phyloP scores from a whole-genome alignment of 75 land plant genomes.

The Cryptomeria japonica region DNA sequence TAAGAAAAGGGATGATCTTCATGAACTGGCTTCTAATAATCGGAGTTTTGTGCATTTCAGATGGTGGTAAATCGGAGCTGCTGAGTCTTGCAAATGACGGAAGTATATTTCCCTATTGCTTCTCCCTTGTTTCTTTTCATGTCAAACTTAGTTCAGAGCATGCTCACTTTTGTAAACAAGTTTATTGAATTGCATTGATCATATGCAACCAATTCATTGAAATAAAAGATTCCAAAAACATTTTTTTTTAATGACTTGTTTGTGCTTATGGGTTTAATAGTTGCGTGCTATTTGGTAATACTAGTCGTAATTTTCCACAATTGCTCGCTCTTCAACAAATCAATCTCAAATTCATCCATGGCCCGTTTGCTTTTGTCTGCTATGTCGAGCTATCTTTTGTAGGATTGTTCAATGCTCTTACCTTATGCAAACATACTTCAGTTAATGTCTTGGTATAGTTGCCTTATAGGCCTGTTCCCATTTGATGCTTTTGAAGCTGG shows the following conservation, averaged over 20 bases:
- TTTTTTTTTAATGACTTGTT: not conserved
- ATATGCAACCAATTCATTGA: not conserved
- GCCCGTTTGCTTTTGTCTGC: not conserved
- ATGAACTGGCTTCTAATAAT: not conserved
- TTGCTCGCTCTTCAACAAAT: not conserved
- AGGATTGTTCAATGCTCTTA: not conserved
- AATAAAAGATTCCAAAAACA: not conserved
- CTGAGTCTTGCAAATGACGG: not conserved
- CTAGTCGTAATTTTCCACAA: not conserved
- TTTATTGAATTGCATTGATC: not conserved
- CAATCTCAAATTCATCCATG: not conserved
- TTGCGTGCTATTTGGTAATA: not conserved
- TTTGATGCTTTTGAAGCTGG: not conserved
- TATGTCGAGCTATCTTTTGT: not conserved
- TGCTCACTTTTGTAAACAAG: not conserved
- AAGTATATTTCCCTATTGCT: not conserved
- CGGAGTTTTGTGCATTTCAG: slow-evolving; percentile 7
- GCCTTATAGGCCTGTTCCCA: not conserved
- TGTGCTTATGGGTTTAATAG: not conserved
- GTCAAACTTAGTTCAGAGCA: not conserved
- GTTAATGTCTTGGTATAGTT: not conserved
- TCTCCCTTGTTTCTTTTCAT: not conserved
- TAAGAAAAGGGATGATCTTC: slow-evolving; percentile 16
- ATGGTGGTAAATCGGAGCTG: not conserved
- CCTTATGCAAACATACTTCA: not conserved